These are phyloP conservation scores for Diatrype stigma DNA, from an alignment of 2,329 filamentous ascomycete species.

Conservation along the genomic window DNA sequence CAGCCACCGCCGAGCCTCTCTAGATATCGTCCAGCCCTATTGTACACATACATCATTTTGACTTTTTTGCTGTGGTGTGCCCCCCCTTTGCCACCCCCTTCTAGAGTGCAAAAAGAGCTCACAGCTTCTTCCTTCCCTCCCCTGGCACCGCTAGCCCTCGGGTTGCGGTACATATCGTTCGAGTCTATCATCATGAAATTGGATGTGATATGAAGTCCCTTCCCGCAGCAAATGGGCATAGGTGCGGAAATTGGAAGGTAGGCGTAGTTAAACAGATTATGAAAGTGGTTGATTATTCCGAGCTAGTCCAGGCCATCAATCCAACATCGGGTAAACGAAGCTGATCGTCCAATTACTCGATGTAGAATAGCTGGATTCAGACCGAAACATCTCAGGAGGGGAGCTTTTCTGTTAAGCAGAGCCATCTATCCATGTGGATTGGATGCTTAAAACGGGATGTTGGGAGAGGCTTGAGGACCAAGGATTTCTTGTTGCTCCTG, in stretches of 20 bases:
- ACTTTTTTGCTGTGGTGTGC: neutral
- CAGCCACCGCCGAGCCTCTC: neutral
- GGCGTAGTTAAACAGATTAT: constrained; percentile 9
- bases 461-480: constrained; percentile 48
- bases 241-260: constrained; percentile 6
- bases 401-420: constrained; percentile 16
- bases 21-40: neutral
- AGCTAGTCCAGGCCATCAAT: constrained; percentile 7
- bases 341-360: neutral
- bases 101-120: constrained; percentile 10
- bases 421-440: constrained; percentile 5
- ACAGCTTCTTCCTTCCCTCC: no score
- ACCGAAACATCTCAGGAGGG: constrained; percentile 12
- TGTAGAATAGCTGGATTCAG: neutral
- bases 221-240: constrained; percentile 3
- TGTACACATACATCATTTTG: neutral
- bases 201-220: constrained; percentile 9
- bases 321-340: neutral
- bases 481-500: constrained; percentile 75
- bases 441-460: constrained; percentile 60
- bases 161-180: neutral
- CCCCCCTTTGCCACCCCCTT: constrained; percentile 8
- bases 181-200: constrained; percentile 16
- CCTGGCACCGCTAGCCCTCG: no score
- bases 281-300: neutral